Percentiles rank a stretch among this genome's conserved stretches.
Conservation (phyloP, 2,329 filamentous ascomycete species). For the Xylariales sp. region DNA sequence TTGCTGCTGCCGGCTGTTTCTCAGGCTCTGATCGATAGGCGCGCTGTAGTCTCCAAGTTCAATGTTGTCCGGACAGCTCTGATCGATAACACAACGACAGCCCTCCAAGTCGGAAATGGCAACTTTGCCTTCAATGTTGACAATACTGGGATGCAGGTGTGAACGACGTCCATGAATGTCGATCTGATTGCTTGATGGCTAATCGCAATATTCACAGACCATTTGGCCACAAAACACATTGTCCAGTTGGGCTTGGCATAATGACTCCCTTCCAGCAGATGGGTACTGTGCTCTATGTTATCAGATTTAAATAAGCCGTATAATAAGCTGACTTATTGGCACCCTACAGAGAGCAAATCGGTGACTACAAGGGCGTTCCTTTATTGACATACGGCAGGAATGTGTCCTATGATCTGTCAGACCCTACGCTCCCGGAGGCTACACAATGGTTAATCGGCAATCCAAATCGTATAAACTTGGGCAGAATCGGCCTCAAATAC, state of each 20-base stretch:
- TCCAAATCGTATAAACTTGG: constrained; percentile 39
- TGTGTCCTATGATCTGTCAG: constrained; percentile 32
- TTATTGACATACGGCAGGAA: constrained; percentile 30
- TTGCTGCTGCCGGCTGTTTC: constrained; percentile 1
- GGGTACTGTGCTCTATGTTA: constrained; percentile 12
- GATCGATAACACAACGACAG: constrained; percentile 20
- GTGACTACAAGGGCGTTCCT: constrained; percentile 27
- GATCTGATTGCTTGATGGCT: background rate
- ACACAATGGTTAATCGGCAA: constrained; percentile 51
- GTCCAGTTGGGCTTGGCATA: constrained; percentile 24
- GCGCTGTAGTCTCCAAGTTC: constrained; percentile 15
- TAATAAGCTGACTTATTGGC: background rate
- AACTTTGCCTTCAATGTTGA: constrained; percentile 25
- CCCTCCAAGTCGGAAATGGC: constrained; percentile 23
- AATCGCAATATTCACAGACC: constrained; percentile 8
- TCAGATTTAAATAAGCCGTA: background rate
- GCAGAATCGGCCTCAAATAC: constrained; percentile 35
- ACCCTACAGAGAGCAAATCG: constrained; percentile 16
- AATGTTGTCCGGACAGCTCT: constrained; percentile 17
- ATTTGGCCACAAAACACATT: constrained; percentile 23
- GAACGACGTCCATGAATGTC: background rate
- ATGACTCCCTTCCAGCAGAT: constrained; percentile 30
- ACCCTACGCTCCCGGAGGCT: constrained; percentile 27
- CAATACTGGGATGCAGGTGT: constrained; percentile 22
- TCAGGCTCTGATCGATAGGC: constrained; percentile 9